These are phyloP conservation scores for Arthrobotrys megalospora DNA, from an alignment of 2,329 filamentous ascomycete species.

Conservation along the genomic window DNA sequence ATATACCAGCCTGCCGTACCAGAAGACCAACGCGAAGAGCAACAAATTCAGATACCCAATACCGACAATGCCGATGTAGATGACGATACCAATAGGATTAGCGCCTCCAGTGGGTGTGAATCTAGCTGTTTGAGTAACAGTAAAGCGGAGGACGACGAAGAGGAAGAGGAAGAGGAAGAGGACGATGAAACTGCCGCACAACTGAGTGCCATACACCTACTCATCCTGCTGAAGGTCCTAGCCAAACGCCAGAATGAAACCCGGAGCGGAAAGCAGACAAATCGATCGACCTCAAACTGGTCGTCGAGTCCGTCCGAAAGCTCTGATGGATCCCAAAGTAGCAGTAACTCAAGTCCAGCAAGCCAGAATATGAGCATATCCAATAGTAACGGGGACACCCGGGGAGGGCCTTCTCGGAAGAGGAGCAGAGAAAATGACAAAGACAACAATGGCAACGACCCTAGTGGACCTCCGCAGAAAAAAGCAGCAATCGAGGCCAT, in stretches of 20 bases:
- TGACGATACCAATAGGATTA: not conserved
- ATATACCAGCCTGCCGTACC: too few relatives aligned
- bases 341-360: not conserved
- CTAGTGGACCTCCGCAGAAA: not conserved
- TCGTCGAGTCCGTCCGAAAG: not conserved
- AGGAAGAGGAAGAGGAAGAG: not conserved
- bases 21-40: not conserved
- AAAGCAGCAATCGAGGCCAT: not conserved
- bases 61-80: not conserved
- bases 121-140: not conserved
- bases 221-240: conserved; percentile 6
- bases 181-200: conserved; percentile 5
- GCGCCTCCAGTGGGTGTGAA: not conserved
- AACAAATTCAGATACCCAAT: not conserved
- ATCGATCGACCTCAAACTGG: conserved; percentile 4
- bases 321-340: conserved; percentile 2
- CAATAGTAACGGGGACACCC: not conserved
- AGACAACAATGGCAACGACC: not conserved
- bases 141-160: not conserved
- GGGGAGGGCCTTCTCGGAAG: not conserved
- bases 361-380: not conserved
- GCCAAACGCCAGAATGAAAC: conserved; percentile 7
- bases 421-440: not conserved
- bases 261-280: not conserved
- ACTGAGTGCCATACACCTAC: conserved; percentile 5